Percentiles rank a stretch among this genome's conserved stretches.
phyloP scores from a whole-genome alignment of 768 basidiomycete genomes.

The Cystoderma amianthinum region DNA sequence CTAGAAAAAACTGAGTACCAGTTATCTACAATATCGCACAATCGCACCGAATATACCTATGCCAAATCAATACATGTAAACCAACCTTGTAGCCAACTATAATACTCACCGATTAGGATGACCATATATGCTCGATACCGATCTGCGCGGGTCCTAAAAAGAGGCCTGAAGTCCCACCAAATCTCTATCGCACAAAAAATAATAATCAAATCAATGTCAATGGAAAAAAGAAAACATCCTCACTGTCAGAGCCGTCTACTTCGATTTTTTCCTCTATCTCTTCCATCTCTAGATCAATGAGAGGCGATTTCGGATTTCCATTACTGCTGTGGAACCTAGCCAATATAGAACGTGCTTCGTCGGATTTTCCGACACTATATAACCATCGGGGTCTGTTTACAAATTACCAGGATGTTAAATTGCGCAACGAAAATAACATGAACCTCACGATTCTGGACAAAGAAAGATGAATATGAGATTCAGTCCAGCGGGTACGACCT shows the following conservation, averaged over 20 bases:
- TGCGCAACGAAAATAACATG: too few species aligned
- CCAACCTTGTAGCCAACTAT: too few species aligned
- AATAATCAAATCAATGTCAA: background rate
- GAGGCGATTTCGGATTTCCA: constrained; percentile 38
- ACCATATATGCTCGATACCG: constrained; percentile 44
- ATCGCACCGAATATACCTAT: constrained; percentile 17
- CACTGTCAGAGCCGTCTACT: constrained; percentile 38
- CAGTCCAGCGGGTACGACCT: constrained; percentile 39
- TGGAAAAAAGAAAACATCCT: constrained; percentile 8
- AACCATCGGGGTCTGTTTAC: constrained; percentile 51
- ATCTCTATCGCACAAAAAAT: constrained; percentile 24
- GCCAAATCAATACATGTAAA: background rate
- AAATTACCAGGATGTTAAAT: background rate
- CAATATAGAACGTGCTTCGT: constrained; percentile 35
- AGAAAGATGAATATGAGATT: constrained; percentile 39
- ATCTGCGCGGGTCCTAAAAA: constrained; percentile 38
- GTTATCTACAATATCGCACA: constrained; percentile 1
- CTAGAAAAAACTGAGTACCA: constrained; percentile 14
- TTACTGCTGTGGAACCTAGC: constrained; percentile 41
- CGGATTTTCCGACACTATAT: constrained; percentile 35
- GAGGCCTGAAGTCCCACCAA: constrained; percentile 50
- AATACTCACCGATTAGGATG: constrained; percentile 34
- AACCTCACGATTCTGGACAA: constrained; percentile 43
- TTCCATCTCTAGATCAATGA: constrained; percentile 43
- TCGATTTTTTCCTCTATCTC: constrained; percentile 47